A percentile compares a stretch with the other conserved stretches of the same genome.
These are phyloP conservation scores for Hebeloma cylindrosporum DNA, from an alignment of 768 basidiomycete species.

Conservation along the genomic window DNA sequence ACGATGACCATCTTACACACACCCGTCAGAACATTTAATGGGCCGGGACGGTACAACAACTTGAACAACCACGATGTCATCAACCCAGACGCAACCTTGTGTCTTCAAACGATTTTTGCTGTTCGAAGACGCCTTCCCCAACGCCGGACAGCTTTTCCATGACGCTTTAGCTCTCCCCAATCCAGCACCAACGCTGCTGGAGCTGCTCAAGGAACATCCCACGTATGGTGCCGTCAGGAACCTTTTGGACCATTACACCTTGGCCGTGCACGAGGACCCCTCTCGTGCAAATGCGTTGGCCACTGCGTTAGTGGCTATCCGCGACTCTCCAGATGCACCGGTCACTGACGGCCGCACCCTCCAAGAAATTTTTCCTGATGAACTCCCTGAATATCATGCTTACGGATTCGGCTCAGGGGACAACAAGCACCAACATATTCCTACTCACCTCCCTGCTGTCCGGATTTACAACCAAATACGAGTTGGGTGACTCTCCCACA, in stretches of 20 bases:
- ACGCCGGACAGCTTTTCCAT: conserved; percentile 11
- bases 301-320: conserved; percentile 5
- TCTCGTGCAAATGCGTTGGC: conserved; percentile 11
- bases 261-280: conserved; percentile 9
- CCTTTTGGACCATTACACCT: conserved; percentile 10
- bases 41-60: too few species aligned
- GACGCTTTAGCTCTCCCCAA: conserved; percentile 11
- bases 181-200: conserved; percentile 12
- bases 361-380: background rate
- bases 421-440: background rate
- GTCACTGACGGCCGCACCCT: conserved; percentile 5
- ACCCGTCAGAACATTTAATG: too few species aligned
- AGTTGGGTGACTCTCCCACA: background rate
- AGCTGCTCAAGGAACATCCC: conserved; percentile 14
- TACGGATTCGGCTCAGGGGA: conserved; percentile 2
- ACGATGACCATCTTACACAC: too few species aligned
- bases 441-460: conserved; percentile 15
- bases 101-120: too few species aligned
- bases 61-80: too few species aligned
- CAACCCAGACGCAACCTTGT: too few species aligned
- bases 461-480: conserved; percentile 14
- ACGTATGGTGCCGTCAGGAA: conserved; percentile 8
- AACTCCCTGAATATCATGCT: conserved; percentile 5
- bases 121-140: conserved; percentile 13
- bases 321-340: conserved; percentile 8